Evolutionary conservation across 2,329 filamentous ascomycete species (phyloP).

Genomic region (Beauveria sp.): DNA sequence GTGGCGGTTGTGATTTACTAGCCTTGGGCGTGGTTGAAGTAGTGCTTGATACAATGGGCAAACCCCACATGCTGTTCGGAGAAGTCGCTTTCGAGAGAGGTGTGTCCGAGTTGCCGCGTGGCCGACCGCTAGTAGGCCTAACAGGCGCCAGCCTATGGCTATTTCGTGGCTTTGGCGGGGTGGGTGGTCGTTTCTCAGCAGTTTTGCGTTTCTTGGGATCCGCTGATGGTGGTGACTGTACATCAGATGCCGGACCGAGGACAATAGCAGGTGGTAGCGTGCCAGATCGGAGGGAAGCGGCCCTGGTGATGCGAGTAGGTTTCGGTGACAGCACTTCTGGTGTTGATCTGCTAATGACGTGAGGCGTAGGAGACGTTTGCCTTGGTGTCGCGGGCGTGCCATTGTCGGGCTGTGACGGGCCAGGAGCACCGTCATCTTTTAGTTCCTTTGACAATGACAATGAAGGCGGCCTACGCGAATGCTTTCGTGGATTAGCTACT

Average conservation of each 20-base stretch:
- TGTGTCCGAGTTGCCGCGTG: slow-evolving; percentile 13
- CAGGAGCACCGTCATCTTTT: background rate
- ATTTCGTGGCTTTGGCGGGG: slow-evolving; percentile 29
- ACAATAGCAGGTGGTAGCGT: slow-evolving; percentile 21
- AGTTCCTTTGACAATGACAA: background rate
- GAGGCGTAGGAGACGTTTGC: slow-evolving; percentile 15
- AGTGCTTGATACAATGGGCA: slow-evolving; percentile 11
- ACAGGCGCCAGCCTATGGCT: slow-evolving; percentile 15
- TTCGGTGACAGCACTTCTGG: slow-evolving; percentile 25
- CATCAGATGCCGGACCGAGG: slow-evolving; percentile 16
- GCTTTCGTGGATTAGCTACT: background rate
- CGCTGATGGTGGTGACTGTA: slow-evolving; percentile 19
- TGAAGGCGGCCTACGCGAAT: background rate
- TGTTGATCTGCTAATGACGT: slow-evolving; percentile 13
- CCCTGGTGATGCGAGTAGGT: slow-evolving; percentile 24
- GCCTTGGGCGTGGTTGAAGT: slow-evolving; percentile 7
- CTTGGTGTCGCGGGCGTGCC: background rate
- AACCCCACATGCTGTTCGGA: slow-evolving; percentile 9
- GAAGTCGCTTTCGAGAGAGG: slow-evolving; percentile 5
- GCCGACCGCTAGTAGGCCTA: slow-evolving; percentile 2
- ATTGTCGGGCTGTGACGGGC: background rate
- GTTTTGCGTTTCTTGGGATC: slow-evolving; percentile 23
- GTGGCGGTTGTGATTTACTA: slow-evolving; percentile 13
- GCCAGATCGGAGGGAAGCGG: slow-evolving; percentile 22
- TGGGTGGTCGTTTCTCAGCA: slow-evolving; percentile 21